Evolutionary conservation across 495 filamentous ascomycete species (phyloP).

Genomic region (Trichoderma asperelloides): DNA sequence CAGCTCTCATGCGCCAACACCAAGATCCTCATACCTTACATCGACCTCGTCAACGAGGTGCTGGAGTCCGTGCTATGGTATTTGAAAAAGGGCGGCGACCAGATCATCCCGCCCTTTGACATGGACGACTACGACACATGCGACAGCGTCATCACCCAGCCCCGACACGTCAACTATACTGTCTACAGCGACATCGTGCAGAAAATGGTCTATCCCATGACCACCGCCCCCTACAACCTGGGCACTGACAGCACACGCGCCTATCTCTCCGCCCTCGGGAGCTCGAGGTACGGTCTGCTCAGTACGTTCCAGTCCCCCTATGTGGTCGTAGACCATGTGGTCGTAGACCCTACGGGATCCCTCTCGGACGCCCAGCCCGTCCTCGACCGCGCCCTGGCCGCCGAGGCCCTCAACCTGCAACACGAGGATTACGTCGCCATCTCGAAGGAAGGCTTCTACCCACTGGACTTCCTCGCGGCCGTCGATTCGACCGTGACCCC

Average conservation of each 20-base stretch:
- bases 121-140: neutral
- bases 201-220: too few relatives aligned
- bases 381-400: neutral
- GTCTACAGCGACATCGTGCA: too few relatives aligned
- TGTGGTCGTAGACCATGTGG: neutral
- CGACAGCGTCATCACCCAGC: too few relatives aligned
- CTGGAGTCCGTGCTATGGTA: slow-evolving; percentile 25
- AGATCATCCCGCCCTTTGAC: neutral
- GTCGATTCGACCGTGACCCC: neutral
- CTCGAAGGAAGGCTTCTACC: neutral
- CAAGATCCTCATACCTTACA: slow-evolving; percentile 24
- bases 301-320: too few relatives aligned
- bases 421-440: neutral
- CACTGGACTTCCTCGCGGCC: neutral
- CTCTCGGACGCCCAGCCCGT: too few relatives aligned
- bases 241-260: too few relatives aligned
- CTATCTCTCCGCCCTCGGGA: too few relatives aligned
- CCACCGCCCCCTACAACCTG: too few relatives aligned
- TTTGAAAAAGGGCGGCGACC: neutral
- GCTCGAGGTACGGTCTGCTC: too few relatives aligned
- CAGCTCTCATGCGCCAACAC: slow-evolving; percentile 27
- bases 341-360: neutral
- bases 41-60: slow-evolving; percentile 29
- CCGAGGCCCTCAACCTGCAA: neutral
- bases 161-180: too few relatives aligned